Percentiles rank a stretch among this genome's conserved stretches.
Evolutionary conservation across 495 filamentous ascomycete species (phyloP).

Genomic region (Hypomontagnella submonticulosa): DNA sequence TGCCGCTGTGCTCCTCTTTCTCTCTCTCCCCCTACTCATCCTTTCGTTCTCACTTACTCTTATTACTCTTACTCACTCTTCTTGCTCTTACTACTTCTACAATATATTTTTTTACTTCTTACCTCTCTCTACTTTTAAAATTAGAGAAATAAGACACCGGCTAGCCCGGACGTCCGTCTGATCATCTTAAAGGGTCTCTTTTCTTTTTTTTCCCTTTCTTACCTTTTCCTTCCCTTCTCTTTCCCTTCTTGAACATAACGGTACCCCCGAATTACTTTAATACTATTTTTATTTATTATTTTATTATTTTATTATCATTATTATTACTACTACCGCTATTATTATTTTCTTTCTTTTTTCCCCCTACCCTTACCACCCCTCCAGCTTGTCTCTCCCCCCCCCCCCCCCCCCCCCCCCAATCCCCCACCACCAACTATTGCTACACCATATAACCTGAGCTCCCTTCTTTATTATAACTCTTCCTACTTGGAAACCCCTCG

Average conservation of each 20-base stretch:
- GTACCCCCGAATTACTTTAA: constrained; percentile 21
- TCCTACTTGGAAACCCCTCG: constrained; percentile 35
- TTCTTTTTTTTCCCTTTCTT: constrained; percentile 6
- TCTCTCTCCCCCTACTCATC: background rate
- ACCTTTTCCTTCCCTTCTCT: constrained; percentile 9
- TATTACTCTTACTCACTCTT: constrained; percentile 16
- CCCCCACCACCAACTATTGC: constrained; percentile 1
- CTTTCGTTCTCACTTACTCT: constrained; percentile 4
- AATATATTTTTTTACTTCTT: constrained; percentile 14
- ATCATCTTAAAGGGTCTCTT: constrained; percentile 18
- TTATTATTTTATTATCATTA: constrained; percentile 19
- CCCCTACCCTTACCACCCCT: background rate
- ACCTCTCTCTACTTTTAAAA: constrained; percentile 15
- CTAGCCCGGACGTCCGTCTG: constrained; percentile 43
- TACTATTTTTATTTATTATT: constrained; percentile 18
- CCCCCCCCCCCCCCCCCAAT: background rate
- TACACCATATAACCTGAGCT: constrained; percentile 9
- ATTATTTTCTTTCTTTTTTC: constrained; percentile 19
- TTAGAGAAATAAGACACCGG: constrained; percentile 22
- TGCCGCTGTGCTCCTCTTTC: background rate
- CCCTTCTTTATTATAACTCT: constrained; percentile 9
- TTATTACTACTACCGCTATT: constrained; percentile 14
- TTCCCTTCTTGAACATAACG: constrained; percentile 42
- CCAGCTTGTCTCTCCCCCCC: background rate
- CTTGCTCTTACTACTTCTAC: constrained; percentile 22